Evolutionary conservation across 176 grass and related monocot species (phyloP), one percentile per base, ranked within the genome.

Genomic region (Bromus sterilis): DNA sequence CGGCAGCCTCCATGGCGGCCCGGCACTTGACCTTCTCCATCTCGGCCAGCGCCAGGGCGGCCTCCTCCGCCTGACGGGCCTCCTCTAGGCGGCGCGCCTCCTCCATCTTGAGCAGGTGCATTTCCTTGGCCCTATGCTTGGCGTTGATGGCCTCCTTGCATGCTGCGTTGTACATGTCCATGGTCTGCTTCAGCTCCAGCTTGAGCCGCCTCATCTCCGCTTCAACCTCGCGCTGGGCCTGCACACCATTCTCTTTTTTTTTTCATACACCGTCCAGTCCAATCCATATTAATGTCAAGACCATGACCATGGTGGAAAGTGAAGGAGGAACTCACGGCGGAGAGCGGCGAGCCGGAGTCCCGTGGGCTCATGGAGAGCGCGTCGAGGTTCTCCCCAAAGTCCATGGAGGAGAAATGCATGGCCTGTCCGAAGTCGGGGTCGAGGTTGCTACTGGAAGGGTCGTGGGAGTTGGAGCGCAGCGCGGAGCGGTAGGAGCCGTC

Each of bases 111-210:
- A 79, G 61, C 67, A 81, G 8, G 26, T 91, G 88, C 56, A 98
- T 71, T 69, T 98, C 95, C 83, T 94, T 90, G 14, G 89, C 84
- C 49, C 91, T 84, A 56, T 98, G 89, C 78, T 94, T 98, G 1
- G 89, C 88, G 14, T 82, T 74, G 82, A 98, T 87, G 29, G 92
- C 92, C 71, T 98, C 92, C 65, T 84, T 87, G 95, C 95, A 98
- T 57, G 95, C 95, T 26, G 89, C 87, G 40, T 85, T 94, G 87
- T 98, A 98, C 95, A 98, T 98, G 83, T 89, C 89, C 92, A 94
- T 98, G 4, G 92, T 98, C 85, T 98, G 92, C 92, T 86, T 91
- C 24, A 98, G 85, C 84, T 94, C 95, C 37, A 94, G 84, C 49
- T 83, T 84, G 53, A 98, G 75, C 56, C 90, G 93, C 36, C 88